Evolutionary conservation across 176 grass and related monocot species (phyloP).

Genomic region (Zoysia pacifica): DNA sequence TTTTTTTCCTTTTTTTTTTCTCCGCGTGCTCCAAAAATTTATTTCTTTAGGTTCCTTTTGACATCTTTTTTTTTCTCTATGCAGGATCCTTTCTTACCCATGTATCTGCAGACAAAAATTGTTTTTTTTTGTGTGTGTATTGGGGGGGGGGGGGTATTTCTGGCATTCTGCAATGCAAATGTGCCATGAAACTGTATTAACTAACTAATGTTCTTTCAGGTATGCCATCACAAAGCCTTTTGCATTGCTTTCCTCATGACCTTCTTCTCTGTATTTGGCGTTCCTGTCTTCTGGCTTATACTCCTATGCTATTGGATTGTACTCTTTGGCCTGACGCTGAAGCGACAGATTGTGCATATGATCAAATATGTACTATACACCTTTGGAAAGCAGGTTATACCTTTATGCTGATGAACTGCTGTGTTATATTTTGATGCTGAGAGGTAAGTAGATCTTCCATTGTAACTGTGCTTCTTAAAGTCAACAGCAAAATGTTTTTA

Average conservation of each 20-base stretch:
- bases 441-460: background rate
- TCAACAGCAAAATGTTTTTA: too few species aligned
- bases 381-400: conserved; percentile 77
- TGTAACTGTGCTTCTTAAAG: too few species aligned
- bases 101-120: too few species aligned
- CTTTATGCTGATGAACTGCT: conserved; percentile 7
- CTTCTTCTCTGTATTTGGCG: conserved; percentile 91
- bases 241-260: conserved; percentile 90
- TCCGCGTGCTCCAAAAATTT: too few species aligned
- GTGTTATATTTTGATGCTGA: background rate
- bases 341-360: conserved; percentile 87
- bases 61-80: too few species aligned
- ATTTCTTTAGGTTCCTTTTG: too few species aligned
- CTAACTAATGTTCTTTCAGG: conserved; percentile 50
- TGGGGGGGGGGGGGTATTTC: too few species aligned
- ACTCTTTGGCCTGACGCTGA: conserved; percentile 83
- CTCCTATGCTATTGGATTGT: conserved; percentile 85
- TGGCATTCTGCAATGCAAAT: background rate
- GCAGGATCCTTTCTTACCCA: background rate
- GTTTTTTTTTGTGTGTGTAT: too few species aligned
- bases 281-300: conserved; percentile 91
- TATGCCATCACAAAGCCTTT: conserved; percentile 79
- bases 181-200: background rate
- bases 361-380: conserved; percentile 76
- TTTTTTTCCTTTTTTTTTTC: too few species aligned